Conservation (phyloP, 176 grass and related monocot species). For the Dendrocalamus sinicus region DNA sequence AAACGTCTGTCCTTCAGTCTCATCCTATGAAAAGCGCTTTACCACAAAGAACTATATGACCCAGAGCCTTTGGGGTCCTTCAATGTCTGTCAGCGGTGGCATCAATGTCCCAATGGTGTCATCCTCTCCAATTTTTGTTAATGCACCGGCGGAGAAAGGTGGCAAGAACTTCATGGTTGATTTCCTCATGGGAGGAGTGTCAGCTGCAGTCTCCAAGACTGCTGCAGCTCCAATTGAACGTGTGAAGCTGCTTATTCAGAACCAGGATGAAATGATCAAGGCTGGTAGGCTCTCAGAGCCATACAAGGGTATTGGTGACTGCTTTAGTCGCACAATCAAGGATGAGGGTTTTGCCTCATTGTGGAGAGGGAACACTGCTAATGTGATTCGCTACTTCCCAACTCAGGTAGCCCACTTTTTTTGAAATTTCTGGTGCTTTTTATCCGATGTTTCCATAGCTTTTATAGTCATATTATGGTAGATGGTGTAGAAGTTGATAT, state of each 20-base stretch:
- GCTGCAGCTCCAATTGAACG: slow-evolving; percentile 93
- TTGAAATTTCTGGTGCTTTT: neutral
- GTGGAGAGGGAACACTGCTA: slow-evolving; percentile 92
- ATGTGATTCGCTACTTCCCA: slow-evolving; percentile 96
- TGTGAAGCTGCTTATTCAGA: slow-evolving; percentile 94
- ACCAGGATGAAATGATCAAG: slow-evolving; percentile 99
- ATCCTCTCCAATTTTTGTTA: slow-evolving; percentile 63
- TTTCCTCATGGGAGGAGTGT: slow-evolving; percentile 96
- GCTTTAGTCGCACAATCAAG: slow-evolving; percentile 79
- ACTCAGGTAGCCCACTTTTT: slow-evolving; percentile 61
- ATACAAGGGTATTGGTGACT: slow-evolving; percentile 94
- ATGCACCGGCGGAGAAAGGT: slow-evolving; percentile 78
- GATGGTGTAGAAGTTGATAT: neutral
- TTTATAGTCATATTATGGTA: neutral
- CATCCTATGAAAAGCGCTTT: slow-evolving; percentile 57
- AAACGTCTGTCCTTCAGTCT: slow-evolving; percentile 53
- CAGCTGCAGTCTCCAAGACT: slow-evolving; percentile 93
- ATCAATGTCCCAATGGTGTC: slow-evolving; percentile 45
- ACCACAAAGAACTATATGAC: slow-evolving; percentile 54
- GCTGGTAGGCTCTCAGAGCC: slow-evolving; percentile 80
- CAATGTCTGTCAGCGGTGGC: slow-evolving; percentile 47
- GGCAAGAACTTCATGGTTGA: slow-evolving; percentile 67
- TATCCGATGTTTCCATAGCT: neutral
- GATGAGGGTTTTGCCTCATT: slow-evolving; percentile 77
- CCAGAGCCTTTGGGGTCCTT: slow-evolving; percentile 39